Conservation (phyloP, 2,329 filamentous ascomycete species). For the Exserohilum turcica region DNA sequence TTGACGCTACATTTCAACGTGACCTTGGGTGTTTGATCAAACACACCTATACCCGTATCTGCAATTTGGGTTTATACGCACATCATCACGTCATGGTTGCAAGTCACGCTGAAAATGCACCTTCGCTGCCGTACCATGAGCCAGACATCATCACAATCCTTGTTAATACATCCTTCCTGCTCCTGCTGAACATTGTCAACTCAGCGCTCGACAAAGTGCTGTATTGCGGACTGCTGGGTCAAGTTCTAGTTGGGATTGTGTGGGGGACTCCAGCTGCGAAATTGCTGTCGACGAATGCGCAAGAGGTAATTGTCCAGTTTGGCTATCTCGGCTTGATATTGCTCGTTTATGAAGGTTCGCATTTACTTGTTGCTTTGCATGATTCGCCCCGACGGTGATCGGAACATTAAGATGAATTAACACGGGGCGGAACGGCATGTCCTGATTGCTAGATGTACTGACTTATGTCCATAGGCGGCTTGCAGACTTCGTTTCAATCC, state of each 20-base stretch:
- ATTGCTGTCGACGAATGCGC: slow-evolving; percentile 59
- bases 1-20: no score
- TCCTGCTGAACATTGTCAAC: slow-evolving; percentile 66
- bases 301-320: slow-evolving; percentile 65
- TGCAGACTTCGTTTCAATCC: slow-evolving; percentile 60
- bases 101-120: background rate
- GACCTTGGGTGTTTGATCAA: no score
- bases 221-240: slow-evolving; percentile 74
- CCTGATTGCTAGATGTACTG: background rate
- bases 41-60: background rate
- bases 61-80: no score
- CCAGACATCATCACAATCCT: slow-evolving; percentile 65
- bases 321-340: slow-evolving; percentile 76
- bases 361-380: background rate
- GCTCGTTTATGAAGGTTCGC: slow-evolving; percentile 69
- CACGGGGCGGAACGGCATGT: no score
- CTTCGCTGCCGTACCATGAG: slow-evolving; percentile 63
- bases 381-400: no score
- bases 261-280: slow-evolving; percentile 70
- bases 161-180: slow-evolving; percentile 64
- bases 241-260: slow-evolving; percentile 71
- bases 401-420: no score
- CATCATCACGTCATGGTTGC: background rate
- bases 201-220: slow-evolving; percentile 62
- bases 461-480: slow-evolving; percentile 55